These are phyloP conservation scores for Talaromyces sp. DNA, from an alignment of 2,329 filamentous ascomycete species.

Conservation along the genomic window DNA sequence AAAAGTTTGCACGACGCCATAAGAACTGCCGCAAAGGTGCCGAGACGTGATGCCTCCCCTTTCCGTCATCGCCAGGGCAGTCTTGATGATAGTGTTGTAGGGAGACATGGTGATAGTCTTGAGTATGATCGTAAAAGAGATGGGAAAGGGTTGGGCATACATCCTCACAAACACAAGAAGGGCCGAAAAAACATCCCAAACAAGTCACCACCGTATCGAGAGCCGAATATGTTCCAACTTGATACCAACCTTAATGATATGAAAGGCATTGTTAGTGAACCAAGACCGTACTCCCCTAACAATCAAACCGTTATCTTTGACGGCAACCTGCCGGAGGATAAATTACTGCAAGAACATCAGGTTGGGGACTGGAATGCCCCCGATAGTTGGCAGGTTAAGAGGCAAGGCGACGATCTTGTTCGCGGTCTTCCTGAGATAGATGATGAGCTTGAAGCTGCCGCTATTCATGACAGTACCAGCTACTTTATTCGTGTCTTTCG, in stretches of 20 bases:
- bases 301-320: slow-evolving; percentile 46
- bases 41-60: slow-evolving; percentile 36
- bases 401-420: slow-evolving; percentile 46
- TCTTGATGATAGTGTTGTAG: slow-evolving; percentile 31
- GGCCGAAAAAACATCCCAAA: slow-evolving; percentile 1
- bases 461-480: slow-evolving; percentile 70
- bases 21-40: slow-evolving; percentile 27
- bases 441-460: slow-evolving; percentile 67
- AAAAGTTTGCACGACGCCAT: slow-evolving; percentile 32
- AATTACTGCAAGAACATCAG: slow-evolving; percentile 34
- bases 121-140: slow-evolving; percentile 43
- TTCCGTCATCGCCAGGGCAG: slow-evolving; percentile 37
- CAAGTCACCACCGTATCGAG: slow-evolving; percentile 47
- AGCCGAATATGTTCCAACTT: slow-evolving; percentile 68
- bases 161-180: slow-evolving; percentile 29
- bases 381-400: slow-evolving; percentile 92
- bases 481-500: slow-evolving; percentile 97
- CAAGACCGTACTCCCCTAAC: slow-evolving; percentile 68
- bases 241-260: slow-evolving; percentile 89
- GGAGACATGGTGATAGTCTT: slow-evolving; percentile 29
- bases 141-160: slow-evolving; percentile 35
- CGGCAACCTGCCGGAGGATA: slow-evolving; percentile 34
- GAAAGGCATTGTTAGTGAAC: slow-evolving; percentile 81
- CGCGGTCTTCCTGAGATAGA: slow-evolving; percentile 40
- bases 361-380: slow-evolving; percentile 78